Evolutionary conservation across 208 protist species (phyloP), one percentile per base, ranked within the genome.

Genomic region (Leishmania aethiopica): DNA sequence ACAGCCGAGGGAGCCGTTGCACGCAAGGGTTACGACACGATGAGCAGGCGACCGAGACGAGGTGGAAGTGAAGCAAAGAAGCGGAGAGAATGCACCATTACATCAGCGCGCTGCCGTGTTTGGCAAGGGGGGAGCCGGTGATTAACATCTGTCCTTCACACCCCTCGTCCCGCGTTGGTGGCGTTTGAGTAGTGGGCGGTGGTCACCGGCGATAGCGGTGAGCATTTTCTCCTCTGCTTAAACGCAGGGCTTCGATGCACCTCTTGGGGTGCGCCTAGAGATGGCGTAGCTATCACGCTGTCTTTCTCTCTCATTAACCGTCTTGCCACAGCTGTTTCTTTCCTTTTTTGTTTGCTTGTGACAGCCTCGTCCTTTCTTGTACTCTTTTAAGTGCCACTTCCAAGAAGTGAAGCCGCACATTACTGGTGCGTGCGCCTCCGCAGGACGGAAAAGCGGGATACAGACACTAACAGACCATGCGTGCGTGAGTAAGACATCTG

Each of bases 31-130:
- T 6, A 70, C 25, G 3, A 73, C 42, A 51, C 3, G 2, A 73
- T 47, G 8, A 47, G 67, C 1, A 74, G 25, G 15, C 10, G 40
- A 32, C 10, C 55, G 28, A 35, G 22, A 35, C 7, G n/a, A 55
- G 42, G 70, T 3, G 1, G 49, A 60, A 80, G 79, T 79, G 59
- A 76, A 79, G 77, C 72, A 15, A 78, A 53, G 77, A 51, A 25
- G 51, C 66, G 49, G 11, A n/a, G 47, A 66, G 32, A 42, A 35
- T 15, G 40, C 53, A 37, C 35, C 13, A 51, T 77, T 3, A n/a
- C 37, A 77, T 8, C 25, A 22, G 75, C 40, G 5, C 45, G 8
- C 32, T 22, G 28, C 22, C 10, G 47, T 53, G 22, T 19, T 25
- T 74, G 28, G 70, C 22, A 51, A 11, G 10, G 3, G 1, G 11